Conservation (phyloP, 192 early-diverging fungal genomes). For the Backusella westeae region DNA sequence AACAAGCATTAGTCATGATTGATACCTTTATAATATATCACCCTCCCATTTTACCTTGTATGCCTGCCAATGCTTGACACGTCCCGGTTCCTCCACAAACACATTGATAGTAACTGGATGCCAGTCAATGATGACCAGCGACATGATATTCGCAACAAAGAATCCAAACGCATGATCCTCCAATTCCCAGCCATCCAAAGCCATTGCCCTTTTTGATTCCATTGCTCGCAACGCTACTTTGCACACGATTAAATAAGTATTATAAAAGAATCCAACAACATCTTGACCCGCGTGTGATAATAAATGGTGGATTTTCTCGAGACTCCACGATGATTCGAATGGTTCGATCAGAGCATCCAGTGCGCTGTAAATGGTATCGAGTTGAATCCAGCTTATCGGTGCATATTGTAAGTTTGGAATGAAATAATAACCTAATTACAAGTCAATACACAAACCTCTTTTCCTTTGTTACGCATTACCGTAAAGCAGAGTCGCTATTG, state of each 20-base stretch:
- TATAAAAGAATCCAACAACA: background rate
- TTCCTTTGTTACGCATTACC: background rate
- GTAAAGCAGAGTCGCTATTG: background rate
- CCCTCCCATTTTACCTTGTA: background rate
- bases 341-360: background rate
- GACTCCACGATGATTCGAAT: background rate
- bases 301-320: background rate
- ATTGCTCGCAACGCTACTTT: background rate
- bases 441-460: background rate
- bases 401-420: background rate
- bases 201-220: background rate
- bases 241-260: background rate
- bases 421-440: background rate
- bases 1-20: background rate
- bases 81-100: background rate
- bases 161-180: background rate
- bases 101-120: background rate
- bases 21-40: background rate
- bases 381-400: background rate
- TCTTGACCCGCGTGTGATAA: background rate
- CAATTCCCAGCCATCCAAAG: background rate
- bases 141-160: background rate
- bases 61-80: background rate
- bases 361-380: background rate
- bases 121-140: background rate